Conservation (phyloP, 2,329 filamentous ascomycete genomes). For the Penicillium olsonii region DNA sequence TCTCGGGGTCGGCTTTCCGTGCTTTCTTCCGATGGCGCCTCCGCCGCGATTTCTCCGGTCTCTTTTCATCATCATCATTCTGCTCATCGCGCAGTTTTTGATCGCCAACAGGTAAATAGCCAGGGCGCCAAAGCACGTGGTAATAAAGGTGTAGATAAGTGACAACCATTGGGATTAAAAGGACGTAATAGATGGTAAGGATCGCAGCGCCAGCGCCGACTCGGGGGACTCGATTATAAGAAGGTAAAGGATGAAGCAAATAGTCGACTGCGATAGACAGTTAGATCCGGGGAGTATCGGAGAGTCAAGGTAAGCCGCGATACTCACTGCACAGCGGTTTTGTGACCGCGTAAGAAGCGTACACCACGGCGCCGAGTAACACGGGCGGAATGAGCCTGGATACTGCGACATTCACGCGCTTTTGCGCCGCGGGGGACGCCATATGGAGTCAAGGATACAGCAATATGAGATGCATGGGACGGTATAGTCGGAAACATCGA, state of each 20-base stretch:
- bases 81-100: slow-evolving; percentile 34
- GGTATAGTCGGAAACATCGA: slow-evolving; percentile 1
- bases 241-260: slow-evolving; percentile 57
- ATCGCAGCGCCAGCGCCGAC: slow-evolving; percentile 66
- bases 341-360: slow-evolving; percentile 71
- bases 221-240: slow-evolving; percentile 45
- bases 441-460: slow-evolving; percentile 26
- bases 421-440: slow-evolving; percentile 38
- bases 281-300: neutral
- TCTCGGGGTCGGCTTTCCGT: slow-evolving; percentile 28
- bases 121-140: slow-evolving; percentile 69
- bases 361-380: slow-evolving; percentile 66
- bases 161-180: slow-evolving; percentile 66
- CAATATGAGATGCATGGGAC: slow-evolving; percentile 21
- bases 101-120: slow-evolving; percentile 68
- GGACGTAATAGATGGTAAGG: slow-evolving; percentile 70
- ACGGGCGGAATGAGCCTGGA: slow-evolving; percentile 70
- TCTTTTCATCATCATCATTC: slow-evolving; percentile 22
- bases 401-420: slow-evolving; percentile 58
- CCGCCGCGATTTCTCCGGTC: slow-evolving; percentile 17
- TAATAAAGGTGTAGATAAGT: slow-evolving; percentile 73
- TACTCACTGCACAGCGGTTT: slow-evolving; percentile 67
- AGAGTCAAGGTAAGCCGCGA: neutral
- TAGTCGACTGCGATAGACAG: slow-evolving; percentile 63
- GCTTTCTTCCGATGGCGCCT: slow-evolving; percentile 25